Conservation (phyloP, 2,329 filamentous ascomycete species). For the Davidsoniella virescens region DNA sequence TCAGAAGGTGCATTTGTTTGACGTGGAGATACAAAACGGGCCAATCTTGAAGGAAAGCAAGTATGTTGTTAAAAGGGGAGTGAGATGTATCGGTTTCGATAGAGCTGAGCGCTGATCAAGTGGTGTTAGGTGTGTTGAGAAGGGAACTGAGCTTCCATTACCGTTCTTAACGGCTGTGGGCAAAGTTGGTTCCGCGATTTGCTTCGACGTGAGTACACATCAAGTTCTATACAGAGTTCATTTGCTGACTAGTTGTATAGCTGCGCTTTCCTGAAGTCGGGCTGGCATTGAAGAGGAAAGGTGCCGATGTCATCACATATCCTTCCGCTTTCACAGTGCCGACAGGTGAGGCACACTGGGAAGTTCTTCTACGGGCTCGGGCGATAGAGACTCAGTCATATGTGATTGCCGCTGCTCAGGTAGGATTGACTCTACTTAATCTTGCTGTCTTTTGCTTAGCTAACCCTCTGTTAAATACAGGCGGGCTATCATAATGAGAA, state of each 20-base stretch:
- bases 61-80: constrained; percentile 18
- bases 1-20: constrained; percentile 85
- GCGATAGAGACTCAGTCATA: constrained; percentile 84
- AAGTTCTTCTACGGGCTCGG: constrained; percentile 56
- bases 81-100: neutral
- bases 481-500: constrained; percentile 57
- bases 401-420: constrained; percentile 72
- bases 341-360: constrained; percentile 78
- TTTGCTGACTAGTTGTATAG: neutral
- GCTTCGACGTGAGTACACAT: constrained; percentile 53
- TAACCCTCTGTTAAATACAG: neutral
- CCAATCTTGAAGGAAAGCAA: constrained; percentile 29
- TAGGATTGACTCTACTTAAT: constrained; percentile 9
- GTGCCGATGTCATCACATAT: constrained; percentile 64
- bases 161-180: constrained; percentile 64
- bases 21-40: constrained; percentile 31
- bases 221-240: too few relatives aligned
- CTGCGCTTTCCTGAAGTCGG: constrained; percentile 10
- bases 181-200: constrained; percentile 64
- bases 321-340: constrained; percentile 82
- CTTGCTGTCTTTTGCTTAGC: neutral
- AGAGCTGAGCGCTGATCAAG: neutral
- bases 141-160: constrained; percentile 43
- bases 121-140: constrained; percentile 36
- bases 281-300: constrained; percentile 23